A percentile compares a stretch with the other conserved stretches of the same genome.
These are phyloP conservation scores for Alternaria gaisen DNA, from an alignment of 2,329 filamentous ascomycete species.

Conservation along the genomic window DNA sequence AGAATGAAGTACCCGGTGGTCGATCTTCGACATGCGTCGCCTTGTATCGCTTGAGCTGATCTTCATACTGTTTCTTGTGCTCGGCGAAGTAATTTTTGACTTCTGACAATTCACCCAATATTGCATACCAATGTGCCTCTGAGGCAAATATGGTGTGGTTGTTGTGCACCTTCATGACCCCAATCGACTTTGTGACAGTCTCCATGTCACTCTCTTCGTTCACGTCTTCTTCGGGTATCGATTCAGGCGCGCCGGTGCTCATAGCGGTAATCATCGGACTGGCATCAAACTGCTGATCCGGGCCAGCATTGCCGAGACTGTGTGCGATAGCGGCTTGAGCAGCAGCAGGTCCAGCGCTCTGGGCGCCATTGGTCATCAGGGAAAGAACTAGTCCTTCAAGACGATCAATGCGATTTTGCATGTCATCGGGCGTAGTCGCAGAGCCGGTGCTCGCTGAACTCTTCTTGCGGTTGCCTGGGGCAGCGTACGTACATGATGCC, in stretches of 20 bases:
- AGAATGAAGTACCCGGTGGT: conserved; percentile 74
- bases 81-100: conserved; percentile 88
- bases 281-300: conserved; percentile 60
- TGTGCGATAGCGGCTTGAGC: conserved; percentile 66
- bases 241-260: conserved; percentile 63
- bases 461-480: conserved; percentile 75
- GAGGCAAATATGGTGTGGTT: conserved; percentile 60
- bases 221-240: conserved; percentile 61
- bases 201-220: conserved; percentile 70
- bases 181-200: conserved; percentile 60
- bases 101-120: conserved; percentile 75
- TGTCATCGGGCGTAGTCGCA: conserved; percentile 81
- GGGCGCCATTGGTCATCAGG: conserved; percentile 88
- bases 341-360: conserved; percentile 66
- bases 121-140: conserved; percentile 63
- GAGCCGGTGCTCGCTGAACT: conserved; percentile 63
- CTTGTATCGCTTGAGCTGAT: conserved; percentile 78
- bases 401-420: conserved; percentile 97
- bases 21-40: conserved; percentile 67
- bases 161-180: conserved; percentile 63
- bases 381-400: conserved; percentile 91
- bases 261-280: conserved; percentile 65
- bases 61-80: conserved; percentile 89
- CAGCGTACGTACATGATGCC: conserved; percentile 83
- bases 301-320: conserved; percentile 53